Base-by-base conservation (phyloP, 768 basidiomycete species). In the Polyporus arcularius region DNA sequence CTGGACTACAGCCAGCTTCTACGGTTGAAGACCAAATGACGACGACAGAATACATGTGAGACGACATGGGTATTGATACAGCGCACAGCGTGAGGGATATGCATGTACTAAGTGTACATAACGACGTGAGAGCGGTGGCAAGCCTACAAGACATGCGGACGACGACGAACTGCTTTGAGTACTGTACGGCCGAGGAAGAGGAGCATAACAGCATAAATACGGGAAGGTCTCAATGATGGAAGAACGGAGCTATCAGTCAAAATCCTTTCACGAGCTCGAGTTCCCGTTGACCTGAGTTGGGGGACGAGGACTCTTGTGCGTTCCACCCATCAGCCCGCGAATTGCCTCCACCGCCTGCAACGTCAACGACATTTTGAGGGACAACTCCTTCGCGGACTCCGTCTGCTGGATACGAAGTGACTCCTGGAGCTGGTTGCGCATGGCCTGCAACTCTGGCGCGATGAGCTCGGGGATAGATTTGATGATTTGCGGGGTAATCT, bases 341-440 rank as follows among this genome's bases (percentile, higher is more conserved):
- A 63, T 51, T 2, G 48, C 57, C 16, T 51, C 57, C 11, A 55
- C 49, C 35, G 61, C 53, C n/a, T 55, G 47, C 32, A 48, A 53
- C 14, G 61, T 55, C 9, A 52, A n/a, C 32, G 48, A 49, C 57
- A 62, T 41, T 6, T 57, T 52, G 14, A 32, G 43, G 26, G 53
- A 38, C 16, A 63, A 35, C 9, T 59, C 43, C 50, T 59, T 51
- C 21, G 48, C 11, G 49, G 58, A 16, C 21, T 59, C 57, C 11
- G 43, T 41, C 26, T 63, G 62, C 35, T 58, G 53, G 4, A 49
- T 12, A 5, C 54, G 62, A 16, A 63, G 32, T 26, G 38, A 16
- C 30, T 58, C 54, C 38, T 58, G 62, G 11, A 61, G 8, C 45
- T 61, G 54, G 43, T 55, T 48, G 21, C 49, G 55, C 26, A 58